Conservation (phyloP, 108 stramenopile species). For the Cylindrotheca closterium region DNA sequence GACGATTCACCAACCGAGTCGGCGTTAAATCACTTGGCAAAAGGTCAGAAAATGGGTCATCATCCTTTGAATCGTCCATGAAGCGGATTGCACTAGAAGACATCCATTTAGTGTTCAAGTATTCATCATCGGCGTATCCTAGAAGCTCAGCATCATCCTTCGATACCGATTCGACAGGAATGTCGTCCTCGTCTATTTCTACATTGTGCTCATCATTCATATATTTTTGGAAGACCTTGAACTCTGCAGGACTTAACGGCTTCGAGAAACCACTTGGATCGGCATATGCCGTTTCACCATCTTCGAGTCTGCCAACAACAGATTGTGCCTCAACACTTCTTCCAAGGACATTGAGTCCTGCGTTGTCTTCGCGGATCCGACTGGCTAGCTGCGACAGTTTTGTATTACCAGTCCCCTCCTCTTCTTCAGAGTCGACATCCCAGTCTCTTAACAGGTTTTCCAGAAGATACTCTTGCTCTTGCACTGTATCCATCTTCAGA, state of each 20-base stretch:
- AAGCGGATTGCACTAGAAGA: conserved; percentile 38
- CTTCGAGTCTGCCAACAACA: conserved; percentile 22
- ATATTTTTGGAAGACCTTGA: conserved; percentile 50
- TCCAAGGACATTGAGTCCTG: conserved; percentile 72
- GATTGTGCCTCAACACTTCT: conserved; percentile 54
- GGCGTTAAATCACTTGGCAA: conserved; percentile 76
- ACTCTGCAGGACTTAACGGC: conserved; percentile 59
- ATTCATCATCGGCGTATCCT: conserved; percentile 45
- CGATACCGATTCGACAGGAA: conserved; percentile 35
- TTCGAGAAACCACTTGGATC: conserved; percentile 41
- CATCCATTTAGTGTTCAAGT: conserved; percentile 57
- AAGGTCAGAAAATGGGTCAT: conserved; percentile 77
- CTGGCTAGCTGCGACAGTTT: conserved; percentile 43
- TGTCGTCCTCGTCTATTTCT: conserved; percentile 52
- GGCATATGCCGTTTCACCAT: conserved; percentile 26
- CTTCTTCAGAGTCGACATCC: conserved; percentile 20
- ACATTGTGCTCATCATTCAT: conserved; percentile 50
- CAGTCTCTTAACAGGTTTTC: conserved; percentile 37
- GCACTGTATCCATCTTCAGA: conserved; percentile 52
- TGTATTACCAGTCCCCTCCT: conserved; percentile 15
- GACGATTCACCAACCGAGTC: conserved; percentile 68
- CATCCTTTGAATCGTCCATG: conserved; percentile 50
- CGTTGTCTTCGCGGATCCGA: conserved; percentile 61
- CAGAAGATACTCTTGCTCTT: conserved; percentile 38
- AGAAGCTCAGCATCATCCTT: conserved; percentile 18